These are phyloP conservation scores for Oehlia diaphana DNA, from an alignment of 192 early-diverging fungal species.

Conservation along the genomic window DNA sequence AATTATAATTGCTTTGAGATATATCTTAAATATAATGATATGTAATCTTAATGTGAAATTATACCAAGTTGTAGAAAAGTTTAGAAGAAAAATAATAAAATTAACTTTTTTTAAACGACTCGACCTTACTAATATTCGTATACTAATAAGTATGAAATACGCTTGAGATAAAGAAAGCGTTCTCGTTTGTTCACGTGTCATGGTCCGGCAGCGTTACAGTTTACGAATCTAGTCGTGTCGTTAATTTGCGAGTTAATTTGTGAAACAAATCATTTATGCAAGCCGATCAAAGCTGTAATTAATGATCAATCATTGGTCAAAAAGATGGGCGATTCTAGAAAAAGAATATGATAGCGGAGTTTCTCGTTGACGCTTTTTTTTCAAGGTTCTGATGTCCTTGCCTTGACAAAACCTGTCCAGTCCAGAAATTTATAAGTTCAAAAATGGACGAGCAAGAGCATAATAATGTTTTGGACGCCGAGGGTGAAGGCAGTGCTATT, in stretches of 20 bases:
- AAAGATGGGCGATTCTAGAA: background rate
- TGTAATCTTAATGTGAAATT: background rate
- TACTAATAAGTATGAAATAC: too few species aligned
- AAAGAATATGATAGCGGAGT: background rate
- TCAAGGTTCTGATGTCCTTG: background rate
- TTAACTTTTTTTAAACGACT: too few species aligned
- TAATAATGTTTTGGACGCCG: background rate
- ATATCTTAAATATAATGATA: background rate
- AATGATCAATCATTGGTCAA: background rate
- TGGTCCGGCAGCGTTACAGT: too few species aligned
- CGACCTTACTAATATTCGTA: too few species aligned
- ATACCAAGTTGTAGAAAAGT: background rate
- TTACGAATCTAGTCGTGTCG: too few species aligned
- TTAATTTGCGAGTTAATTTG: too few species aligned
- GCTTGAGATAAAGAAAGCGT: too few species aligned
- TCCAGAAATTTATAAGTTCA: background rate
- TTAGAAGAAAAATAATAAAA: background rate
- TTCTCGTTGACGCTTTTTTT: background rate
- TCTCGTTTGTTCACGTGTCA: too few species aligned
- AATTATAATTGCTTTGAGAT: background rate
- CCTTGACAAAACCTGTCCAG: background rate
- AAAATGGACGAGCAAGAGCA: slow-evolving; percentile 1
- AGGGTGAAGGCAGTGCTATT: background rate
- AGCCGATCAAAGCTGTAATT: background rate
- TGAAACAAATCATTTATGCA: background rate